Evolutionary conservation across 169 alveolate species (phyloP), one percentile per base, ranked within the genome.

Genomic region (Hepatocystis sp.): DNA sequence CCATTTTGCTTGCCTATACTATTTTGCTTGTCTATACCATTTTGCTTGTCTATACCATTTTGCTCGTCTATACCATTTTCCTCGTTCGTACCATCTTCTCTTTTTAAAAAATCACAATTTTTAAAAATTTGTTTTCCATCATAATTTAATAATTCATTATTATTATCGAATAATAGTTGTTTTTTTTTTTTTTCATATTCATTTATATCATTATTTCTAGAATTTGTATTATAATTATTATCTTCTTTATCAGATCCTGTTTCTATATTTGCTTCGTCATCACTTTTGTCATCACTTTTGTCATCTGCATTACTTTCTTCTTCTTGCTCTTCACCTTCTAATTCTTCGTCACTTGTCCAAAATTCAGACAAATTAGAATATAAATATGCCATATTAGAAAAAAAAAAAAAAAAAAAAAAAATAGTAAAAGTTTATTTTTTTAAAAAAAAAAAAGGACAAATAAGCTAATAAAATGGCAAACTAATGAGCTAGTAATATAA

Each of bases 311-410:
- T 78, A 1, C 32, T 40, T 34, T 36, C 47, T 17, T 13, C 81
- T n/a, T 60, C 84, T 40, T 65, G 44, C 23, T 55, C 84, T 3
- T 47, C 93, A 15, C 67, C 91, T 36, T 44, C 64, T 17, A 13
- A 90, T 71, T 92, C 95, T 27, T 92, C 95, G 84, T 92, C 95
- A 42, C 93, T 86, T 19, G 95, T 92, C 95, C 95, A 92, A 68
- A 92, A 92, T 23, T 92, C 95, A n/a, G 90, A 86, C 13, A 78
- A 66, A 46, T 90, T 90, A 30, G 88, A 92, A 53, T 92, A 92
- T 32, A 89, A 36, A 44, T 68, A 90, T 17, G 92, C 89, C 95
- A 92, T 92, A 7, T 21, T 11, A 8, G 15, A 13, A 13, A 23
- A 17, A 2, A 46, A n/a, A 19, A 3, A 32, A 15, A 8, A 10